Base-by-base conservation (phyloP, 768 basidiomycete genomes). In the Agaricus blazei region DNA sequence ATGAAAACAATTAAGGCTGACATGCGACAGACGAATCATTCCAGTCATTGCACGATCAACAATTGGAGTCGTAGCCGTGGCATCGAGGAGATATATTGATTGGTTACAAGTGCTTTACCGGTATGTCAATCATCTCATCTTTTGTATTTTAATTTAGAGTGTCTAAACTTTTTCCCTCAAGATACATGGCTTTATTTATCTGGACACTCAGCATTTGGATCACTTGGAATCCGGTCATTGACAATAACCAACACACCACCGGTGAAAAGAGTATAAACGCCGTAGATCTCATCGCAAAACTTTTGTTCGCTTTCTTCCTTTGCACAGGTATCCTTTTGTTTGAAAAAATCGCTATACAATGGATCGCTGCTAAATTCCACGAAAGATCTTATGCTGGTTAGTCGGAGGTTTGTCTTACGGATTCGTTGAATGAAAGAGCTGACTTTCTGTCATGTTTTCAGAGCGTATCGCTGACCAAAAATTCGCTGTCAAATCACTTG, bases 321-420 rank as follows among this genome's bases (percentile, higher is more conserved):
- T 89, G 84, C 64, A 68, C 86, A 0, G 78, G 78, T 27, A 75
- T 93, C 26, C 78, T 94, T 5, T 75, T 88, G 9, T 85, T 80
- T 52, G 92, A 94, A 68, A 97, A 97, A 65, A 81, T 94, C 57
- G 68, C 87, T 12, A 89, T 97, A 47, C 93, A 95, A 67, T 84
- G 84, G 75, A 93, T 96, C 61, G 87, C 87, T 45, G 77, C 75
- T 44, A 88, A 90, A 64, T 93, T 91, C 68, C 90, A 93, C 64
- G 87, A 90, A 65, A 72, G 83, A 48, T 86, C 84, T 5, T 91
- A 87, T 61, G 80, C 80, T 43, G 81, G 82, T 81, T 41, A 23
- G 72, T 61, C 5, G 52, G 9, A 53, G 37, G 40, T 48, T 40
- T 44, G 49, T 44, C 52, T 34, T 41, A 56, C 56, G 44, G 56